Conservation (phyloP, 345 rosid genomes). For the Camelina sativa region DNA sequence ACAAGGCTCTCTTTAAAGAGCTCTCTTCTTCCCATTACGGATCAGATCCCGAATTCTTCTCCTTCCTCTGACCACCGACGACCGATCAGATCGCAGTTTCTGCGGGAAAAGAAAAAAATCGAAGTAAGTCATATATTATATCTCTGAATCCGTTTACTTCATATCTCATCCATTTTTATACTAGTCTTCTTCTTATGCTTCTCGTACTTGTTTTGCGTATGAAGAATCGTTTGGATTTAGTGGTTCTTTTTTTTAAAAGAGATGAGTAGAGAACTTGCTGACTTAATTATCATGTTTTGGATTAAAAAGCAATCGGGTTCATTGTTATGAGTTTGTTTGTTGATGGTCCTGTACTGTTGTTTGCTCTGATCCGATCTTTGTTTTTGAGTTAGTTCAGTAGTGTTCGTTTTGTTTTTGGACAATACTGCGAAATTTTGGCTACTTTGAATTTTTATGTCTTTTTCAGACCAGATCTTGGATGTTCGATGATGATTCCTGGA, state of each 20-base stretch:
- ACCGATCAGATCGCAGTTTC: constrained; percentile 28
- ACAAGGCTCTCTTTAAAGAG: constrained; percentile 17
- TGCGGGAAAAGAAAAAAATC: neutral
- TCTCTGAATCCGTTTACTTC: neutral
- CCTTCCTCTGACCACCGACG: constrained; percentile 37
- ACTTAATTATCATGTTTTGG: neutral
- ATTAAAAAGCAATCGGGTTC: constrained; percentile 7
- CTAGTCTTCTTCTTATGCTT: neutral
- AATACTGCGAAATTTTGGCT: neutral
- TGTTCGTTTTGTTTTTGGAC: neutral
- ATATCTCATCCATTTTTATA: neutral
- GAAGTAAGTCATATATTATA: constrained; percentile 4
- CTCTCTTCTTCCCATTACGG: constrained; percentile 25
- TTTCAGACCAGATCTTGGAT: constrained; percentile 36
- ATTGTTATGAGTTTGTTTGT: neutral
- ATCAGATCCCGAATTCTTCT: constrained; percentile 37
- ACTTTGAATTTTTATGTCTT: neutral
- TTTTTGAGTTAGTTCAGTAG: constrained; percentile 19
- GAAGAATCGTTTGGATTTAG: neutral
- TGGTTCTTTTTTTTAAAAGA: neutral
- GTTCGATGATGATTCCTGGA: constrained; percentile 12
- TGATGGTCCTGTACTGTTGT: constrained; percentile 2
- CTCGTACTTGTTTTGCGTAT: constrained; percentile 6
- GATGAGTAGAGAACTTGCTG: constrained; percentile 4
- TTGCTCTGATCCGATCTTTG: neutral